Conservation (phyloP, 306 rosid genomes). For the Sphenostylis stenocarpa region DNA sequence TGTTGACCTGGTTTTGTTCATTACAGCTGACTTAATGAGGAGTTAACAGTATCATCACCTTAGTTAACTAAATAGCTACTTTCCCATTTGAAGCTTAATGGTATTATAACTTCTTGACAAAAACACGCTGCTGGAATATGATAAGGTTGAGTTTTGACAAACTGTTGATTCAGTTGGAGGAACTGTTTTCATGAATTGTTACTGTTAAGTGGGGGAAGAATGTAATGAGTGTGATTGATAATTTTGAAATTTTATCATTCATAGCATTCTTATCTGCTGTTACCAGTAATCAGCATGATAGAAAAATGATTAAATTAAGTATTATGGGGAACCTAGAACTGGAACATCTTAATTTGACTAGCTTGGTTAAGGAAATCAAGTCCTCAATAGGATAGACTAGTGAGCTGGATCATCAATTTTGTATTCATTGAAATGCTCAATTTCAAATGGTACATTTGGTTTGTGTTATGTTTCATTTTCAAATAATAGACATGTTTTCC, state of each 20-base stretch:
- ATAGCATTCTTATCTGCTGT: background rate
- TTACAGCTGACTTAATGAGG: background rate
- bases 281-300: background rate
- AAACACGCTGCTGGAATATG: background rate
- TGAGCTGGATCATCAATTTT: background rate
- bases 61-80: background rate
- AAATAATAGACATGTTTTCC: background rate
- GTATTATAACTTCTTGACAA: background rate
- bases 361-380: background rate
- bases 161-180: background rate
- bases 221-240: background rate
- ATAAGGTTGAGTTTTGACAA: background rate
- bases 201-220: background rate
- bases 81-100: background rate
- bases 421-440: slow-evolving; percentile 16
- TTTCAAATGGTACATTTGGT: background rate
- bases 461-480: background rate
- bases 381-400: background rate
- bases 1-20: background rate
- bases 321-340: too few relatives aligned
- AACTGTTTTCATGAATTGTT: background rate
- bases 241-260: background rate
- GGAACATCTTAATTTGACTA: background rate
- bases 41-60: background rate
- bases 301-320: background rate